Percentiles rank a stretch among this genome's conserved stretches.
Evolutionary conservation across 2,329 filamentous ascomycete genomes (phyloP).

Genomic region (Endoconidiophora laricicola): DNA sequence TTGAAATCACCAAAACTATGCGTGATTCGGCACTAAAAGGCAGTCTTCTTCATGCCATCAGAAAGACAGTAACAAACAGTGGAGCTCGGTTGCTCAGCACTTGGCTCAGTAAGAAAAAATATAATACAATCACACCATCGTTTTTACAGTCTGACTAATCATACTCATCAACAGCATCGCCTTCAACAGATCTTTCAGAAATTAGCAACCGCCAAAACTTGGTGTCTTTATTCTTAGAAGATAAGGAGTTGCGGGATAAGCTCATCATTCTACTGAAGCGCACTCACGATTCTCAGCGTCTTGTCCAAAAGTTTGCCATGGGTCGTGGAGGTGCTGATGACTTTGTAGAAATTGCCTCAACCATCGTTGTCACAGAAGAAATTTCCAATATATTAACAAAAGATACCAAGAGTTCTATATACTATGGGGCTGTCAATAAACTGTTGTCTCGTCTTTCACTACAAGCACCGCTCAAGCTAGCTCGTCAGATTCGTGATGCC

Average conservation of each 20-base stretch:
- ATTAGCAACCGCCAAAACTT: slow-evolving; percentile 72
- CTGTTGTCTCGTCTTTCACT: slow-evolving; percentile 47
- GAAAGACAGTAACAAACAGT: slow-evolving; percentile 79
- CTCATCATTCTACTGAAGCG: slow-evolving; percentile 51
- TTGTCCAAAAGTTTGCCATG: slow-evolving; percentile 87
- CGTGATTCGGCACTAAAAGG: slow-evolving; percentile 64
- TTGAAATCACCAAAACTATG: slow-evolving; percentile 79
- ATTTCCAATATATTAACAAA: slow-evolving; percentile 32
- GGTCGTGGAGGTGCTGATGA: slow-evolving; percentile 88
- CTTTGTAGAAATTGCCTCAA: slow-evolving; percentile 65
- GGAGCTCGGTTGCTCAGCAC: slow-evolving; percentile 70
- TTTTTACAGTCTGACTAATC: slow-evolving; percentile 16
- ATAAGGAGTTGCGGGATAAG: slow-evolving; percentile 52
- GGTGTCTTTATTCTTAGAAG: slow-evolving; percentile 55
- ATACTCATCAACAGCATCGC: slow-evolving; percentile 33
- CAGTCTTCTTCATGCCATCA: slow-evolving; percentile 76
- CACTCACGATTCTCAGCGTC: slow-evolving; percentile 71
- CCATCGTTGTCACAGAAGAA: slow-evolving; percentile 56
- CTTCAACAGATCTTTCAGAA: slow-evolving; percentile 67
- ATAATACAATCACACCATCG: neutral
- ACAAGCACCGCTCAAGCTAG: slow-evolving; percentile 48
- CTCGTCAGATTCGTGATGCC: slow-evolving; percentile 52
- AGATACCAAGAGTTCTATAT: too few species aligned
- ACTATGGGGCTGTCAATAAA: slow-evolving; percentile 23
- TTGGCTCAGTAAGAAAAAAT: slow-evolving; percentile 44